Evolutionary conservation across 1,139 yeast genomes (phyloP).

Genomic region (Pichia cactophila): DNA sequence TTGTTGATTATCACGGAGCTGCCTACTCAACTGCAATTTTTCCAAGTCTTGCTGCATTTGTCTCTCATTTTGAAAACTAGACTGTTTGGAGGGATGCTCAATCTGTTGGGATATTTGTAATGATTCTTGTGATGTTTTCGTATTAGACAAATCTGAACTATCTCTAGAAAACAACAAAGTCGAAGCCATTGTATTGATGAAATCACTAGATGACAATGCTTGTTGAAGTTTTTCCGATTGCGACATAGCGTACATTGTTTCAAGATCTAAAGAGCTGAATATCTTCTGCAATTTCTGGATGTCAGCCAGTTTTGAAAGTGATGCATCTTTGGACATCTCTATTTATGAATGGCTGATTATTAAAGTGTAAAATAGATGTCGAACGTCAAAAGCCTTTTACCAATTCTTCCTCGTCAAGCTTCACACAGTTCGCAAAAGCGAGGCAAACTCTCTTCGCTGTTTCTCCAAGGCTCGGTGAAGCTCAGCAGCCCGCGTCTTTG

Average conservation of each 20-base stretch:
- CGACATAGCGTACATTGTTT: conserved; percentile 14
- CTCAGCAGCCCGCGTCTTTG: not conserved
- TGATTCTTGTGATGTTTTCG: not conserved
- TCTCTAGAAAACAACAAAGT: not conserved
- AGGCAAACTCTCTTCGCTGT: not conserved
- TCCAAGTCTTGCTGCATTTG: not conserved
- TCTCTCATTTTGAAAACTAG: not conserved
- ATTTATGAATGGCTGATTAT: no score
- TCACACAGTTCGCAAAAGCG: not conserved
- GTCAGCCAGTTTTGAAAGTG: not conserved
- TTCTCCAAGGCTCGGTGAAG: not conserved
- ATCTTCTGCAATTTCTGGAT: conserved; percentile 9
- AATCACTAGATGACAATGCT: conserved; percentile 14
- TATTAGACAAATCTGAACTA: not conserved
- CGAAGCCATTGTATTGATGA: conserved; percentile 10
- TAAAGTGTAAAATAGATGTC: no score
- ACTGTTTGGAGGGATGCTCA: not conserved
- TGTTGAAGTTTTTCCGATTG: conserved; percentile 16
- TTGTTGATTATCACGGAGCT: not conserved
- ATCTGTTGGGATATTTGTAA: not conserved
- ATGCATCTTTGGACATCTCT: not conserved
- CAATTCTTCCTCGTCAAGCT: not conserved
- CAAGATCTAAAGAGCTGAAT: conserved; percentile 8
- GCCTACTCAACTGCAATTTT: not conserved
- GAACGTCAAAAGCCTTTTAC: no score